phyloP scores from a whole-genome alignment of 2,329 filamentous ascomycete genomes.

The Cercospora sesami region DNA sequence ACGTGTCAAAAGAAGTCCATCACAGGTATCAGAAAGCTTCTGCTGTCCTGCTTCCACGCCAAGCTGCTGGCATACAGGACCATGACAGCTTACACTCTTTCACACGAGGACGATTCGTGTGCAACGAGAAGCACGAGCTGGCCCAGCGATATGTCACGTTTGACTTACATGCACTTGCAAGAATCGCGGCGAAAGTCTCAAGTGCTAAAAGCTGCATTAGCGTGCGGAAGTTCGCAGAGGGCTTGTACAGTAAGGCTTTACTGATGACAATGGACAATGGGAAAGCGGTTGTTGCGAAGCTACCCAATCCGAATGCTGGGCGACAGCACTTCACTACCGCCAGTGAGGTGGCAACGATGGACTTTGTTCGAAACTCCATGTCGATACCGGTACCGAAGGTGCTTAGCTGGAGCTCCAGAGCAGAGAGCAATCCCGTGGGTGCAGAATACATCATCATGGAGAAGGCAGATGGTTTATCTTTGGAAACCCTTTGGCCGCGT shows the following conservation, averaged over 20 bases:
- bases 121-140: not conserved
- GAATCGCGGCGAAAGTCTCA: too few species aligned
- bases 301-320: constrained; percentile 43
- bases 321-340: constrained; percentile 33
- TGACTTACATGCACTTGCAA: too few species aligned
- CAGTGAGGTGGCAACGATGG: constrained; percentile 37
- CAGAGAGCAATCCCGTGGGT: constrained; percentile 23
- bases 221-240: too few species aligned
- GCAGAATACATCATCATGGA: constrained; percentile 33
- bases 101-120: not conserved
- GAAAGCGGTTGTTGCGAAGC: constrained; percentile 39
- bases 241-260: not conserved
- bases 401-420: constrained; percentile 29
- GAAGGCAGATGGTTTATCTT: constrained; percentile 19
- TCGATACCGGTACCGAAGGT: constrained; percentile 29
- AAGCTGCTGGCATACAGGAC: too few species aligned
- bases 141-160: too few species aligned
- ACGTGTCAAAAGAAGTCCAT: too few species aligned
- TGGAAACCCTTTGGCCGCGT: constrained; percentile 4
- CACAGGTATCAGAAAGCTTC: too few species aligned
- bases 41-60: too few species aligned
- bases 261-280: constrained; percentile 31
- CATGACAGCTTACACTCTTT: too few species aligned
- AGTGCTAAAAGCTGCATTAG: too few species aligned
- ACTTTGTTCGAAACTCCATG: constrained; percentile 28